These are phyloP conservation scores for Craterostigma plantagineum DNA, from an alignment of 257 asterid genomes.

Conservation along the genomic window DNA sequence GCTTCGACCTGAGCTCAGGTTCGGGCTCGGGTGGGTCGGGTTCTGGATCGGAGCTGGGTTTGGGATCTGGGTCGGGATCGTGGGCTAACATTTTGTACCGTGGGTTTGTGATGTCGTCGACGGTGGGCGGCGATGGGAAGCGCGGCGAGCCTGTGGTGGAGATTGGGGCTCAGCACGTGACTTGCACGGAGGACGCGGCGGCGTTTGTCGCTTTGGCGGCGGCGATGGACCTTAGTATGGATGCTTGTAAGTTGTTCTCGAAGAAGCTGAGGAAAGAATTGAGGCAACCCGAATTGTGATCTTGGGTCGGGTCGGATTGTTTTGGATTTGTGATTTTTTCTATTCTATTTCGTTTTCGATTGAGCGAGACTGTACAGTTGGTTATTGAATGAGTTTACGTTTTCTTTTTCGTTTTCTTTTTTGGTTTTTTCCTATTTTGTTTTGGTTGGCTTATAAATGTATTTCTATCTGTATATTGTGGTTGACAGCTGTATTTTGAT, in stretches of 20 bases:
- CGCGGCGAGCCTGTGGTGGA: constrained; percentile 80
- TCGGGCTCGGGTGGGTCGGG: too few relatives aligned
- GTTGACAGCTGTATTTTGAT: too few relatives aligned
- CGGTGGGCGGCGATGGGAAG: constrained; percentile 51
- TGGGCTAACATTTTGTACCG: constrained; percentile 63
- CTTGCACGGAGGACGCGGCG: constrained; percentile 94
- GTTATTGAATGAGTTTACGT: constrained; percentile 11
- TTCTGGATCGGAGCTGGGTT: constrained; percentile 35
- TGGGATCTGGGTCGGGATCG: constrained; percentile 55
- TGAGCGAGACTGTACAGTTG: constrained; percentile 30
- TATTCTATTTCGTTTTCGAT: not conserved
- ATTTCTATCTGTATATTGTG: too few relatives aligned
- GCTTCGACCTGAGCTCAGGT: constrained; percentile 71
- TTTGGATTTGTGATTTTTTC: too few relatives aligned
- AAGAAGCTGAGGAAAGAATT: constrained; percentile 69
- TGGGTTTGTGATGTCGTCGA: constrained; percentile 88
- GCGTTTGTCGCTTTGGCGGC: constrained; percentile 93
- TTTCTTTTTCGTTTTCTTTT: too few relatives aligned
- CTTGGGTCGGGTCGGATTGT: constrained; percentile 17
- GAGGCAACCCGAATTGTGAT: constrained; percentile 40
- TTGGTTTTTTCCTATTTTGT: too few relatives aligned
- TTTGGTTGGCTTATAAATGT: too few relatives aligned
- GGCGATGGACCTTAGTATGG: constrained; percentile 88
- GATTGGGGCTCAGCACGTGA: constrained; percentile 83
- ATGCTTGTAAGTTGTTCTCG: constrained; percentile 67